Percentiles rank a stretch among this genome's conserved stretches.
Evolutionary conservation across 2,329 filamentous ascomycete genomes (phyloP).

Genomic region (Penicillium sp.): DNA sequence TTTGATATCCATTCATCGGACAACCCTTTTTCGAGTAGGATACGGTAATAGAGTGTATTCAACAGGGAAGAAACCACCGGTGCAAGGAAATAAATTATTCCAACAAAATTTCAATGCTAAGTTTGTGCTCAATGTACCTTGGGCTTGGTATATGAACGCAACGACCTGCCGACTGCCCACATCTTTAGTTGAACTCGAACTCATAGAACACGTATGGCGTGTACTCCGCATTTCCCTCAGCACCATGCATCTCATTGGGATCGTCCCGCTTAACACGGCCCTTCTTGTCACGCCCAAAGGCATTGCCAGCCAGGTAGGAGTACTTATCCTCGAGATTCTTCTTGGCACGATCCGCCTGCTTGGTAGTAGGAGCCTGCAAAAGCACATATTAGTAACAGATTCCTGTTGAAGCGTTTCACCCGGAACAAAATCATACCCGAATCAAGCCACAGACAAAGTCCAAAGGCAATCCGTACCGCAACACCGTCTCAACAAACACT

Average conservation of each 20-base stretch:
- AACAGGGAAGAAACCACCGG: neutral
- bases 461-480: conserved; percentile 88
- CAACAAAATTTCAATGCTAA: conserved; percentile 12
- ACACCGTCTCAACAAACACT: conserved; percentile 97
- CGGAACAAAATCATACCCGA: conserved; percentile 59
- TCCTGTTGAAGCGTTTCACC: neutral
- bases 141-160: conserved; percentile 25
- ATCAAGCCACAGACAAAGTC: conserved; percentile 84
- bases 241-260: conserved; percentile 77
- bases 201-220: conserved; percentile 97
- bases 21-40: neutral
- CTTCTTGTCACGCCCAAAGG: conserved; percentile 89
- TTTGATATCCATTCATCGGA: conserved; percentile 1
- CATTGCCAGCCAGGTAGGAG: conserved; percentile 91
- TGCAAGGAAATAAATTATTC: neutral
- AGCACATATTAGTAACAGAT: neutral
- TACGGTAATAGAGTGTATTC: neutral
- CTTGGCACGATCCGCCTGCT: conserved; percentile 75
- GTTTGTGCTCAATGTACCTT: conserved; percentile 21
- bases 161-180: neutral
- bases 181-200: conserved; percentile 68
- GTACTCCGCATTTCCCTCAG: conserved; percentile 73
- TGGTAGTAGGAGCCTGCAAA: conserved; percentile 68
- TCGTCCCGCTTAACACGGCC: conserved; percentile 91
- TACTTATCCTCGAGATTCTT: conserved; percentile 77